phyloP scores from a whole-genome alignment of 441 rosid species.

The Gossypium trilobum region DNA sequence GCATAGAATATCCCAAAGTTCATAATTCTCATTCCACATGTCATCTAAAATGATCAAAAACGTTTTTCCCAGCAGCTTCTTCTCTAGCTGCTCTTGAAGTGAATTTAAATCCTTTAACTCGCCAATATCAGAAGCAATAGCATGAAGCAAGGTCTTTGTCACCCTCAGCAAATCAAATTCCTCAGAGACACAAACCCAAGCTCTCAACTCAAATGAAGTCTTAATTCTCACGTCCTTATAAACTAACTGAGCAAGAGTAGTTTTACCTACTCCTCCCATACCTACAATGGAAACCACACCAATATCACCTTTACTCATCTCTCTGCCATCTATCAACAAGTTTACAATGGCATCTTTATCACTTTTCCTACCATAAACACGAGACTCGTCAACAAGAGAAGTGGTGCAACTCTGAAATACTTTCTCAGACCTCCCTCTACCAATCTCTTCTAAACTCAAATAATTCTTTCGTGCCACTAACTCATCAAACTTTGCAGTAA shows the following conservation, averaged over 20 bases:
- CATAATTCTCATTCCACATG: slow-evolving; percentile 20
- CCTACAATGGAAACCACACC: slow-evolving; percentile 12
- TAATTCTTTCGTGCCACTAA: background rate
- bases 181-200: slow-evolving; percentile 13
- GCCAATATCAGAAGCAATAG: background rate
- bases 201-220: slow-evolving; percentile 10
- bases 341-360: slow-evolving; percentile 4
- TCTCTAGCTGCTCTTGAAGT: slow-evolving; percentile 13
- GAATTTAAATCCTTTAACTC: background rate
- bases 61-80: slow-evolving; percentile 12
- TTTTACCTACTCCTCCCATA: slow-evolving; percentile 17
- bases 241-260: slow-evolving; percentile 17
- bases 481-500: background rate
- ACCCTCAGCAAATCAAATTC: slow-evolving; percentile 4
- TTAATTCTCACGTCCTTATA: slow-evolving; percentile 1
- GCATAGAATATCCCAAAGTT: slow-evolving; percentile 6
- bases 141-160: slow-evolving; percentile 7
- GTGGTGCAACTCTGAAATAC: background rate
- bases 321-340: background rate
- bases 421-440: background rate
- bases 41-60: slow-evolving; percentile 23
- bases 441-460: background rate
- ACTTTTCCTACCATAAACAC: slow-evolving; percentile 1
- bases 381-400: slow-evolving; percentile 1
- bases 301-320: background rate